phyloP scores from a whole-genome alignment of 257 asterid genomes.

The Voacanga thouarsii region DNA sequence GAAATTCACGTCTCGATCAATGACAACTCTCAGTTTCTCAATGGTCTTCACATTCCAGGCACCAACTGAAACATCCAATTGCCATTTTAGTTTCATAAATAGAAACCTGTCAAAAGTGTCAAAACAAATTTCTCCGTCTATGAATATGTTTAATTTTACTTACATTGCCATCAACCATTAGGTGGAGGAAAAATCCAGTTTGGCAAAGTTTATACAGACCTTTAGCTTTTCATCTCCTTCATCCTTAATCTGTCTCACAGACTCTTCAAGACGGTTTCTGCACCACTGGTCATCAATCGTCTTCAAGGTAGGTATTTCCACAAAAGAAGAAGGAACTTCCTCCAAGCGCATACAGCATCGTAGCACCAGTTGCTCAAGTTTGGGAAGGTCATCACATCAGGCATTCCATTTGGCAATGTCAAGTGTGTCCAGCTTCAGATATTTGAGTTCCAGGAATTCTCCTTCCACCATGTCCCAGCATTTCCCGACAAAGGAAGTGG shows the following conservation, averaged over 20 bases:
- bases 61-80: too few species aligned
- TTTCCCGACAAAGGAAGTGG: not conserved
- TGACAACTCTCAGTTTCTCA: too few species aligned
- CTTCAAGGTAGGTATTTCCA: not conserved
- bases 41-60: too few species aligned
- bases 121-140: too few species aligned
- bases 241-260: not conserved
- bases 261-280: not conserved
- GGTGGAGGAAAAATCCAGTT: not conserved
- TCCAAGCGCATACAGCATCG: not conserved
- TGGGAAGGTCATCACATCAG: conserved; percentile 4
- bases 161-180: not conserved
- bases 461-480: conserved; percentile 4
- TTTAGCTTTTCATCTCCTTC: conserved; percentile 7
- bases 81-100: too few species aligned
- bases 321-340: not conserved
- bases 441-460: not conserved
- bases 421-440: not conserved
- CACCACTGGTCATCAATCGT: not conserved
- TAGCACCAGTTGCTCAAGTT: not conserved
- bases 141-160: too few species aligned
- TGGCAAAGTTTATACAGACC: not conserved
- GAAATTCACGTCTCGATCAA: too few species aligned
- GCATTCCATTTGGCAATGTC: not conserved
- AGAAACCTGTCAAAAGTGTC: too few species aligned